Evolutionary conservation across 148 eudicot species (phyloP).

Genomic region (Linanthus parryae): DNA sequence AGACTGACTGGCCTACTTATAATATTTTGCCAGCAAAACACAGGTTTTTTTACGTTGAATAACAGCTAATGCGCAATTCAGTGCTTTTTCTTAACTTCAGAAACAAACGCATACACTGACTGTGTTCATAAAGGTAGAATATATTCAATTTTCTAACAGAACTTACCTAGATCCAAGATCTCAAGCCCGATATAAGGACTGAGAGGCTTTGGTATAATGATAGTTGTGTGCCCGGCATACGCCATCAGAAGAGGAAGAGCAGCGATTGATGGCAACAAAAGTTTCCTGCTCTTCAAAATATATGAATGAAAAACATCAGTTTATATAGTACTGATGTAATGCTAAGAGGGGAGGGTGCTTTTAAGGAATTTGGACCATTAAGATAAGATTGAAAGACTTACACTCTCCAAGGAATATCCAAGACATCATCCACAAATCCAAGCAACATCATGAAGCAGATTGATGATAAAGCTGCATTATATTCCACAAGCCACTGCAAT

Average conservation of each 20-base stretch:
- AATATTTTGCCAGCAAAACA: too few relatives aligned
- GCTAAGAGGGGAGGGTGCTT: background rate
- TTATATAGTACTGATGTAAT: background rate
- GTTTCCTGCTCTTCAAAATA: conserved; percentile 57
- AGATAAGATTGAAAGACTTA: conserved; percentile 33
- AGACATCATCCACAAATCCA: conserved; percentile 96
- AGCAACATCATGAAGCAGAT: conserved; percentile 93
- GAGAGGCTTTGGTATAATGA: conserved; percentile 88
- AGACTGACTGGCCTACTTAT: too few relatives aligned
- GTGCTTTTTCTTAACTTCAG: too few relatives aligned
- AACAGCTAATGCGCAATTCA: too few relatives aligned
- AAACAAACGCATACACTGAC: too few relatives aligned
- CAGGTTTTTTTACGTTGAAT: too few relatives aligned
- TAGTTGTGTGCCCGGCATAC: conserved; percentile 97
- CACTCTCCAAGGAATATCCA: conserved; percentile 99
- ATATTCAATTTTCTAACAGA: background rate
- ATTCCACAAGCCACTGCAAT: conserved; percentile 95
- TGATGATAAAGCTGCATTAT: conserved; percentile 94
- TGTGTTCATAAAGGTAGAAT: too few relatives aligned
- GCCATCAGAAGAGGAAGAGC: conserved; percentile 98
- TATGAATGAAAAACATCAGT: conserved; percentile 4
- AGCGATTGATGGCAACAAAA: conserved; percentile 81
- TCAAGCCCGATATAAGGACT: conserved; percentile 64
- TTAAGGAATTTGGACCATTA: background rate
- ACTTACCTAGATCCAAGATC: conserved; percentile 77